Base-by-base conservation (phyloP, 2,329 filamentous ascomycete genomes). In the Microdochium paspali region DNA sequence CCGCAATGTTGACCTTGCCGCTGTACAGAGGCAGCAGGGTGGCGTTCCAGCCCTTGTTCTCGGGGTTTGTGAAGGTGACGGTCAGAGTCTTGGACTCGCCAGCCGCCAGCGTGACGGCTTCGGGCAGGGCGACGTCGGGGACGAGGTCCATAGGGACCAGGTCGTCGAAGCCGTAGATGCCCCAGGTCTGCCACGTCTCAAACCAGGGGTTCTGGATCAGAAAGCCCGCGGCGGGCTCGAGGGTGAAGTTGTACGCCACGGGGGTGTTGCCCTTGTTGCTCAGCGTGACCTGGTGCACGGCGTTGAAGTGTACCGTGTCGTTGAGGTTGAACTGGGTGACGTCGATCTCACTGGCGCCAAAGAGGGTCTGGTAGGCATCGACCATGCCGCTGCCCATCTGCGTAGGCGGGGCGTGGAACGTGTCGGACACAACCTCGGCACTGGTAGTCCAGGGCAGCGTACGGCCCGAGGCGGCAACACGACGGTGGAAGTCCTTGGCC, bases 211-310 rank as follows among this genome's bases (percentile, higher is more conserved):
- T 50, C 20, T 53, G 45, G 12, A 65, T 61, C 53, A 71, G 66
- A 44, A 66, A 61, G 2, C 70, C 72, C 7, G 66, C 67, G 6
- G 68, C 65, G 1, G 66, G 60, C 44, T 74, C 65, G 9, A 69
- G 49, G 24, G 59, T 55, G 44, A 71, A 65, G 1, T 55, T 61
- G 54, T 76, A 77, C 3, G 62, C 61, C 13, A 70, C 58, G 2
- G 61, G 58, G 23, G 60, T 58, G 24, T 57, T 57, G 23, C 63
- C 72, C 15, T 60, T 62, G 54, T 79, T 78, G 21, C 63, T 69
- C 46, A 79, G 66, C 42, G 58, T 58, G 48, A 68, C 61, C 31
- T 59, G 58, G 30, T 59, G 57, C 13, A 49, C 53, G 4, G 52
- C 50, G 13, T 55, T 53, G 46, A 68, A 61, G 52, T 68, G 54